These are phyloP conservation scores for Leccinum subrobustum DNA, from an alignment of 1,284 basidiomycete species.

Conservation along the genomic window DNA sequence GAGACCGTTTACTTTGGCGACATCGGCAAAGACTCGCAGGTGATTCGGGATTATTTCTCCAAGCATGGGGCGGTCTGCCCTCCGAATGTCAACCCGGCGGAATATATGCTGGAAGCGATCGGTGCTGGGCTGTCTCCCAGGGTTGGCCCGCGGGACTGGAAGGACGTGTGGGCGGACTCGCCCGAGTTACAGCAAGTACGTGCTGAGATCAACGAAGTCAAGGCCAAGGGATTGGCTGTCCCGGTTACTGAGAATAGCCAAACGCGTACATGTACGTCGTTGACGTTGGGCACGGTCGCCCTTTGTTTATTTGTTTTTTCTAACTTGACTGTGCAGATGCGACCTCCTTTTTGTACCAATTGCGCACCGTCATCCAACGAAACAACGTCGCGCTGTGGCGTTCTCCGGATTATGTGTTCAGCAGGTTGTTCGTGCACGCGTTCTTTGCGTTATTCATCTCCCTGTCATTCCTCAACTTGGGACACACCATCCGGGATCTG, in stretches of 20 bases:
- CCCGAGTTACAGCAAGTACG: conserved; percentile 41
- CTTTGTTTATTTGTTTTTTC: not conserved
- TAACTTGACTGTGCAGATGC: conserved; percentile 49
- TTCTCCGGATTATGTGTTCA: conserved; percentile 81
- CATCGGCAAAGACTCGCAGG: conserved; percentile 63
- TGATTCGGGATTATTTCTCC: conserved; percentile 70
- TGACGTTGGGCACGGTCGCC: not conserved
- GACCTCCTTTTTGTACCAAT: conserved; percentile 77
- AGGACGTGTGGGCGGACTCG: conserved; percentile 69
- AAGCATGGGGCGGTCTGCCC: conserved; percentile 64
- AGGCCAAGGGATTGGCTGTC: conserved; percentile 40
- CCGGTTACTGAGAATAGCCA: conserved; percentile 40
- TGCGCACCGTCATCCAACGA: conserved; percentile 70
- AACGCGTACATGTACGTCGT: conserved; percentile 47
- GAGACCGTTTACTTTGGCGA: conserved; percentile 82
- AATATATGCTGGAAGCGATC: conserved; percentile 69
- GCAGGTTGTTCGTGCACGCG: conserved; percentile 74
- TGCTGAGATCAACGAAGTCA: conserved; percentile 46
- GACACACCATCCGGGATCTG: conserved; percentile 64
- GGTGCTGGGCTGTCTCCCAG: conserved; percentile 69
- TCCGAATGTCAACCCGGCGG: conserved; percentile 57
- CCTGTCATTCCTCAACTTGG: conserved; percentile 81
- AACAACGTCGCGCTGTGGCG: conserved; percentile 83
- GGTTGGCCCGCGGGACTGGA: conserved; percentile 74
- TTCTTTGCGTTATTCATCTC: conserved; percentile 81